phyloP scores from a whole-genome alignment of 1,284 basidiomycete species.

The Ganoderma resinaceum region DNA sequence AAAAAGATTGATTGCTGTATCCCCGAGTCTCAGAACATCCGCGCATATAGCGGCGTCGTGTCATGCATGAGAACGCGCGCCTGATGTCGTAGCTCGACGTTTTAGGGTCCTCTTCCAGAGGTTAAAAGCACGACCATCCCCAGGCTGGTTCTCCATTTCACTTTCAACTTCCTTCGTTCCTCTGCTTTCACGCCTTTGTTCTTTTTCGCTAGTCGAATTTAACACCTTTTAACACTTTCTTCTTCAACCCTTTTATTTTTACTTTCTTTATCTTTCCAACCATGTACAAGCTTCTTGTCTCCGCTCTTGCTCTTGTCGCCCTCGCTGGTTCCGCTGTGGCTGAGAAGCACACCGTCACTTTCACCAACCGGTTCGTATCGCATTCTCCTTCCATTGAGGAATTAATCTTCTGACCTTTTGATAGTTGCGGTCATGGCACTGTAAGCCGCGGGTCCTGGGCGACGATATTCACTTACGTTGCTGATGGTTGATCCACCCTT shows the following conservation, averaged over 20 bases:
- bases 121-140: not conserved
- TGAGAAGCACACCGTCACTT: constrained; percentile 46
- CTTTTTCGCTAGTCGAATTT: not conserved
- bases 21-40: not conserved
- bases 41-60: not conserved
- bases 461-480: not conserved
- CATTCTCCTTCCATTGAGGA: not conserved
- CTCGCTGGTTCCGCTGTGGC: constrained; percentile 38
- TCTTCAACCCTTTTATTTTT: not conserved
- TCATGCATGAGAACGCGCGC: not conserved
- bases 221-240: not conserved
- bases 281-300: constrained; percentile 41
- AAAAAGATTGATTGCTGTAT: constrained; percentile 4
- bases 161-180: not conserved
- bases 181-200: not conserved
- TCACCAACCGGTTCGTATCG: constrained; percentile 44
- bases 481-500: not conserved
- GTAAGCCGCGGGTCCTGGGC: constrained; percentile 33
- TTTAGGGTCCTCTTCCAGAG: not conserved
- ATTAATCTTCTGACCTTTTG: constrained; percentile 3
- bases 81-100: not conserved
- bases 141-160: not conserved
- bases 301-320: constrained; percentile 36
- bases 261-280: constrained; percentile 26
- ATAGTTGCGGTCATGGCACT: constrained; percentile 47